These are phyloP conservation scores for Pugionium cornutum DNA, from an alignment of 345 rosid genomes.

Conservation along the genomic window DNA sequence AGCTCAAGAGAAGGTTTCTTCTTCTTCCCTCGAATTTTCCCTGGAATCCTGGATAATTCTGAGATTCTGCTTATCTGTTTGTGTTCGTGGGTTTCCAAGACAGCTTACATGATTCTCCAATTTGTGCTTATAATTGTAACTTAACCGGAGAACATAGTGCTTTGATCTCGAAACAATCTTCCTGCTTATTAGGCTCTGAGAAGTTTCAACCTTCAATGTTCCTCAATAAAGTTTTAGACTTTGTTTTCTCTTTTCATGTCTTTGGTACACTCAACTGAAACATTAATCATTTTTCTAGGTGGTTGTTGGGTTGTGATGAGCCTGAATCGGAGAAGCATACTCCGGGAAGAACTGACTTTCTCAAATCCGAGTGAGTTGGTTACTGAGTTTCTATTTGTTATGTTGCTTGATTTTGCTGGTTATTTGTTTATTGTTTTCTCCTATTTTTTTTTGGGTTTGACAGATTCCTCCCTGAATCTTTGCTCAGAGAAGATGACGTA, in stretches of 20 bases:
- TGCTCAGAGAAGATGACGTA: slow-evolving; percentile 88
- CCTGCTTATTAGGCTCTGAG: not conserved
- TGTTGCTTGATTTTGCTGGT: slow-evolving; percentile 1
- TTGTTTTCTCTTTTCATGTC: slow-evolving; percentile 4
- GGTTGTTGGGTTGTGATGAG: slow-evolving; percentile 64
- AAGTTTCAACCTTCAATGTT: slow-evolving; percentile 1
- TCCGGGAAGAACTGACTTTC: slow-evolving; percentile 45
- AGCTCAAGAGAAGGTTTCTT: slow-evolving; percentile 62
- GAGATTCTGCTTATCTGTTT: not conserved
- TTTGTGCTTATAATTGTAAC: not conserved
- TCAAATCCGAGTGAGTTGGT: slow-evolving; percentile 46
- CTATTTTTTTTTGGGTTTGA: slow-evolving; percentile 13
- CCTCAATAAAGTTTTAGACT: not conserved
- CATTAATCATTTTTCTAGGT: slow-evolving; percentile 41
- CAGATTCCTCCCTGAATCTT: slow-evolving; percentile 69
- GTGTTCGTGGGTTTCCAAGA: not conserved
- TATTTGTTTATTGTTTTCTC: slow-evolving; percentile 4
- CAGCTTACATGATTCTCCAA: not conserved
- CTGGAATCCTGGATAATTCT: not conserved
- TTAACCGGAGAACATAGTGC: not conserved
- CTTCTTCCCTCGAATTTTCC: not conserved
- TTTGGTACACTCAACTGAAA: not conserved
- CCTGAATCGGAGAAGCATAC: slow-evolving; percentile 42
- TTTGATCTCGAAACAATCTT: not conserved
- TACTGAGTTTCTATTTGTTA: slow-evolving; percentile 7